phyloP scores from a whole-genome alignment of 192 early-diverging fungal genomes.

The Linnemannia schmuckeri region DNA sequence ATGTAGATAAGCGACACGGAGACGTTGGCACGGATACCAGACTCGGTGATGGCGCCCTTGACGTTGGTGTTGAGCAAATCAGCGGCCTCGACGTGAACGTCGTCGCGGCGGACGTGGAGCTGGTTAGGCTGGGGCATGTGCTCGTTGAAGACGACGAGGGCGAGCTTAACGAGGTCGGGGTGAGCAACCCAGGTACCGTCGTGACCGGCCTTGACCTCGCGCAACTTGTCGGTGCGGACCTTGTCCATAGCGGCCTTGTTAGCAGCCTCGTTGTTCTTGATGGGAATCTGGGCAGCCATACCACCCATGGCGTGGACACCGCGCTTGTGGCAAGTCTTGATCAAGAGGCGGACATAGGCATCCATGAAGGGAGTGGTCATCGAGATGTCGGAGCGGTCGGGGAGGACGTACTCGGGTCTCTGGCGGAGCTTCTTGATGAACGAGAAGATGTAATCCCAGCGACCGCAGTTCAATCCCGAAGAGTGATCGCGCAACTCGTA shows the following conservation, averaged over 20 bases:
- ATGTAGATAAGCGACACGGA: slow-evolving; percentile 93
- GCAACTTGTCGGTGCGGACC: slow-evolving; percentile 93
- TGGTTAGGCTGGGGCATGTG: slow-evolving; percentile 97
- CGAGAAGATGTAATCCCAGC: slow-evolving; percentile 99
- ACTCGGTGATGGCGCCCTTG: slow-evolving; percentile 83
- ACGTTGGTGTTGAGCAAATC: slow-evolving; percentile 87
- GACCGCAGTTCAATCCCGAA: slow-evolving; percentile 97
- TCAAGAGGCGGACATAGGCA: slow-evolving; percentile 94
- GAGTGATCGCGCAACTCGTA: slow-evolving; percentile 98
- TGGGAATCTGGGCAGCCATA: slow-evolving; percentile 98
- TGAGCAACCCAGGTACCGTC: slow-evolving; percentile 98
- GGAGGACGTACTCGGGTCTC: slow-evolving; percentile 88
- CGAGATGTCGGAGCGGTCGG: slow-evolving; percentile 89
- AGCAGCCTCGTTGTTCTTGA: slow-evolving; percentile 90
- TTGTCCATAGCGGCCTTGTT: slow-evolving; percentile 92
- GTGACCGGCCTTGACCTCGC: slow-evolving; percentile 95
- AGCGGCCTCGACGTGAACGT: slow-evolving; percentile 82
- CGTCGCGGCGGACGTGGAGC: slow-evolving; percentile 91
- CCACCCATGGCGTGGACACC: slow-evolving; percentile 99
- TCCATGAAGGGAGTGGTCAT: slow-evolving; percentile 99
- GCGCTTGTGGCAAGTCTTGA: slow-evolving; percentile 97
- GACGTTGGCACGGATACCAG: slow-evolving; percentile 91
- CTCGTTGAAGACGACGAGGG: slow-evolving; percentile 89
- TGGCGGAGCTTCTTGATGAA: slow-evolving; percentile 97
- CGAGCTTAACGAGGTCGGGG: slow-evolving; percentile 92